phyloP scores from a whole-genome alignment of 345 rosid genomes.

The Murraya koenigii region DNA sequence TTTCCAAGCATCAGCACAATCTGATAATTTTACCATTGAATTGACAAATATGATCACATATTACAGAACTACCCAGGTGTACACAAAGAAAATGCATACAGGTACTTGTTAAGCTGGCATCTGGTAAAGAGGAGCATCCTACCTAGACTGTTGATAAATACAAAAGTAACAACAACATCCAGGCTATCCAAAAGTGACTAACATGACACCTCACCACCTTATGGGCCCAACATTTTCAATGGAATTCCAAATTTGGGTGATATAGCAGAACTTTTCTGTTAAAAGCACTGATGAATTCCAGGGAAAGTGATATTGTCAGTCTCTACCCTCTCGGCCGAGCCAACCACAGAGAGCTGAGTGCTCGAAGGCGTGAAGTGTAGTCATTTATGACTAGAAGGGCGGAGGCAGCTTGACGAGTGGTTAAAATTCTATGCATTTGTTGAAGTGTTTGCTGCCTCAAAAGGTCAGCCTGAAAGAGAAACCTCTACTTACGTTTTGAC shows the following conservation, averaged over 20 bases:
- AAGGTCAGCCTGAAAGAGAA: conserved; percentile 68
- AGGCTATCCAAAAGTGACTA: background rate
- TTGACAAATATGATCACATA: background rate
- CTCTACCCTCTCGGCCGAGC: conserved; percentile 81
- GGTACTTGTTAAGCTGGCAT: background rate
- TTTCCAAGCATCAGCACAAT: background rate
- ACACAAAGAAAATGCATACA: background rate
- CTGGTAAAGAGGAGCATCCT: background rate
- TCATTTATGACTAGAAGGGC: conserved; percentile 81
- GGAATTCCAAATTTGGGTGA: background rate
- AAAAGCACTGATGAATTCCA: background rate
- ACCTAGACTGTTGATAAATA: conserved; percentile 1
- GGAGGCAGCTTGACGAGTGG: conserved; percentile 86
- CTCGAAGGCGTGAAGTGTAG: conserved; percentile 75
- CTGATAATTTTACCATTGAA: too few relatives aligned
- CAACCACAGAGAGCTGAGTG: conserved; percentile 92
- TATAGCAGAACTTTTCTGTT: background rate
- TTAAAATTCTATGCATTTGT: conserved; percentile 80
- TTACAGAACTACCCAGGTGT: conserved; percentile 10
- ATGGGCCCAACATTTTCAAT: background rate
- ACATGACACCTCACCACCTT: background rate
- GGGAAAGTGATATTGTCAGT: conserved; percentile 22
- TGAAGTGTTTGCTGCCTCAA: conserved; percentile 89
- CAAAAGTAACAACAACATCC: background rate
- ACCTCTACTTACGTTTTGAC: background rate